Base-by-base conservation (phyloP, 495 filamentous ascomycete genomes). In the Ramalina peruviana region DNA sequence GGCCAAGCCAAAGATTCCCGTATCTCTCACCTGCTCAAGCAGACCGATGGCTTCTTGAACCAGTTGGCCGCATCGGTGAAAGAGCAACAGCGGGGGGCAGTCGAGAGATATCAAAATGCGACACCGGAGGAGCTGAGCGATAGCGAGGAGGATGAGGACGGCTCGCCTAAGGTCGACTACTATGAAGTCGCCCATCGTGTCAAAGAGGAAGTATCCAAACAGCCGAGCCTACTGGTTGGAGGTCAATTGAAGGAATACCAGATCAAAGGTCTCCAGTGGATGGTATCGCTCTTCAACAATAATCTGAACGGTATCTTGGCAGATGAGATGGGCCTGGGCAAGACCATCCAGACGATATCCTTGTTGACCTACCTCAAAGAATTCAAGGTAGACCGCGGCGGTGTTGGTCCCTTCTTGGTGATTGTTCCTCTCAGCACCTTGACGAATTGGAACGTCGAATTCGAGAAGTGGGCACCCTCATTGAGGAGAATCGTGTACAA, bases 241-340 rank as follows among this genome's bases (percentile, higher is more conserved):
- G 92, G 92, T 58, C 82, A 74, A 3, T 72, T 98, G 42, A 98
- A 98, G 66, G 92, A 98, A 62, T 98, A 98, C 67, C 92, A 98
- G 67, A 40, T 98, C 64, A 96, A 94, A 76, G 92, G 92, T 68
- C 66, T 98, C 52, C 92, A 98, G 64, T 98, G 92, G 92, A 97
- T 98, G 92, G 79, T 97, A 48, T 98, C 92, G 13, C 75, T 98
- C 20, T 98, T 97, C 70, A 97, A 97, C 79, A 98, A 98, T 74
- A 97, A 95, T 65, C 77, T 98, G 52, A 97, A 97, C 64, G 92
- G 92, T 75, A 97, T 98, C 55, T 71, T 98, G 53, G 92, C 92
- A 45, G 92, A 98, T 58, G 92, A 98, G 68, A 98, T 98, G 92
- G 92, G 92, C 81, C 86, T 98, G 51, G 92, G 92, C 61, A 98